Evolutionary conservation across 2,329 filamentous ascomycete genomes (phyloP).

Genomic region (Pseudogymnoascus sp.): DNA sequence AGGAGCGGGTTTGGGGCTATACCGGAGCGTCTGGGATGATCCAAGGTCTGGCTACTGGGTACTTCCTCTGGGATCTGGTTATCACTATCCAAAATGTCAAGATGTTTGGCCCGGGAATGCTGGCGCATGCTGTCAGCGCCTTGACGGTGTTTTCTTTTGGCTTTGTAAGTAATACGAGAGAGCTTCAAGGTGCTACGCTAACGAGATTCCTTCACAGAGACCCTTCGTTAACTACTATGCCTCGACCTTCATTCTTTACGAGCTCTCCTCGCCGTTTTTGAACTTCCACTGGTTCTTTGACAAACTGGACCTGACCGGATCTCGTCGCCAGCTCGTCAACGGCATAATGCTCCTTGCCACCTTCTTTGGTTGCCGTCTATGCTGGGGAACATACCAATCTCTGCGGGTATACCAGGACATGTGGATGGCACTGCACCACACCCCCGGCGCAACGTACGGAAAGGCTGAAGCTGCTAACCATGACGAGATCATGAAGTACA

Average conservation of each 20-base stretch:
- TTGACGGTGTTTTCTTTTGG: conserved; percentile 68
- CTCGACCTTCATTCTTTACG: conserved; percentile 75
- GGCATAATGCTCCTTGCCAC: conserved; percentile 62
- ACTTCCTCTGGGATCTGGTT: conserved; percentile 76
- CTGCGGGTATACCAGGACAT: conserved; percentile 63
- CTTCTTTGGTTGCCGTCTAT: conserved; percentile 69
- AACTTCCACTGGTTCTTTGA: conserved; percentile 92
- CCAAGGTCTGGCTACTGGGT: conserved; percentile 68
- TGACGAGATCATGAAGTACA: conserved; percentile 42
- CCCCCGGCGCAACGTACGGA: conserved; percentile 25
- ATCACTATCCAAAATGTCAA: conserved; percentile 60
- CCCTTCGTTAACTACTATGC: conserved; percentile 82
- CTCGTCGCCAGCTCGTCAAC: conserved; percentile 66
- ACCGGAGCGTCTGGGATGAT: conserved; percentile 64
- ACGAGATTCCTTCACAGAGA: conserved; percentile 42
- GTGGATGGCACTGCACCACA: conserved; percentile 47
- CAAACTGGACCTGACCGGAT: conserved; percentile 74
- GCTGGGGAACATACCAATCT: conserved; percentile 71
- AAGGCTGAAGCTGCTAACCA: conserved; percentile 23
- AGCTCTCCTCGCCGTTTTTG: conserved; percentile 75
- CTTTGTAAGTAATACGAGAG: conserved; percentile 52
- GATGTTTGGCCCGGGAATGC: conserved; percentile 51
- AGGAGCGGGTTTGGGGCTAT: conserved; percentile 70
- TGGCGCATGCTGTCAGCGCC: conserved; percentile 69
- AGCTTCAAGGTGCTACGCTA: conserved; percentile 3